These are phyloP conservation scores for Suaeda aralocaspica DNA, from an alignment of 148 eudicot species.

Conservation along the genomic window DNA sequence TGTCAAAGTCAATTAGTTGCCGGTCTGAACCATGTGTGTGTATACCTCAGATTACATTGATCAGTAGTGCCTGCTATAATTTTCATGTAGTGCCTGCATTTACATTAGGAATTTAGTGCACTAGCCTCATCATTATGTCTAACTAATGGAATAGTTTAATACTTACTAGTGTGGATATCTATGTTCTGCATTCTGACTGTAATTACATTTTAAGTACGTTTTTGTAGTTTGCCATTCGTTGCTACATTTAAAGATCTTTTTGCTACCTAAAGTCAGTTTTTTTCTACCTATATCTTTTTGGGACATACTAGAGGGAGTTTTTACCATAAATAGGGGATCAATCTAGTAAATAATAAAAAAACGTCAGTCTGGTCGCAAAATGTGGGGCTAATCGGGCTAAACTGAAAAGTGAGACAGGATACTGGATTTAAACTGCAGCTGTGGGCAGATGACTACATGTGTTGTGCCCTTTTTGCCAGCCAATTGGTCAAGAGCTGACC, in stretches of 20 bases:
- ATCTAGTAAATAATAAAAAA: neutral
- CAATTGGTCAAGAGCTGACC: neutral
- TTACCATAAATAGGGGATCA: neutral
- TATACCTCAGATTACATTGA: neutral
- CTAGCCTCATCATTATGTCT: neutral
- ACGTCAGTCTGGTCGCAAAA: constrained; percentile 5
- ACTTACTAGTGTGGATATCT: neutral
- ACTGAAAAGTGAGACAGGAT: neutral
- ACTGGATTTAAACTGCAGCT: neutral
- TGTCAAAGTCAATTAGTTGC: neutral
- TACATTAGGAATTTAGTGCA: neutral
- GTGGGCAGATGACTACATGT: neutral
- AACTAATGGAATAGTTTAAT: neutral
- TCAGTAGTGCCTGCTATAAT: neutral
- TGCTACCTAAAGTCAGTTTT: too few species aligned
- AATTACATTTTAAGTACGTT: neutral
- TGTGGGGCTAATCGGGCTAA: neutral
- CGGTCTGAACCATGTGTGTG: neutral
- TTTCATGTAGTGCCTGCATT: neutral
- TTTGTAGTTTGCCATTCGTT: too few species aligned
- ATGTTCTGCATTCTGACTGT: neutral
- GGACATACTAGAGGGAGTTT: neutral
- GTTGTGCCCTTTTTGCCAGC: too few species aligned
- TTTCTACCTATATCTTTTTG: too few species aligned
- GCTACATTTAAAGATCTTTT: too few species aligned